phyloP scores from a whole-genome alignment of 2,329 filamentous ascomycete species.

The Botrytis galanthina region DNA sequence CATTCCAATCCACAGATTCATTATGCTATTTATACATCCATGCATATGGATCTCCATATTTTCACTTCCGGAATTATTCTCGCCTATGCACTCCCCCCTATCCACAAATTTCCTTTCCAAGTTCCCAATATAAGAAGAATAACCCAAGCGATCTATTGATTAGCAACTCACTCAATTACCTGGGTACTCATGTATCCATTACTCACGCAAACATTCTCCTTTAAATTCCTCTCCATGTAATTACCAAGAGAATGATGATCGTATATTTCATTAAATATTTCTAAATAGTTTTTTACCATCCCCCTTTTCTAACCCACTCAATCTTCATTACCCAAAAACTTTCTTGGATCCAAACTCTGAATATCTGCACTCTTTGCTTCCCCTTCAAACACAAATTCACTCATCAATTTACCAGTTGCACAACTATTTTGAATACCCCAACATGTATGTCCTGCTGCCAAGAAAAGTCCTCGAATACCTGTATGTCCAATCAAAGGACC shows the following conservation, averaged over 20 bases:
- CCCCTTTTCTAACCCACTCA: background rate
- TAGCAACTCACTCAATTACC: no score
- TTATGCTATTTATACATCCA: no score
- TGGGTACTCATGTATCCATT: no score
- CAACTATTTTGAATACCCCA: slow-evolving; percentile 98
- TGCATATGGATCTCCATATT: no score
- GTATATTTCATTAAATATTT: background rate
- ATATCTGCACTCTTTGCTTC: slow-evolving; percentile 66
- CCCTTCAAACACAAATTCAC: slow-evolving; percentile 75
- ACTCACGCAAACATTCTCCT: no score
- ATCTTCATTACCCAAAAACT: slow-evolving; percentile 41
- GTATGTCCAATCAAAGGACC: slow-evolving; percentile 76
- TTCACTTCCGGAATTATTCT: no score
- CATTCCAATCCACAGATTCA: no score
- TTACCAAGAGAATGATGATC: background rate
- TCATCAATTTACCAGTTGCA: slow-evolving; percentile 78
- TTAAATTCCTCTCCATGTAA: no score
- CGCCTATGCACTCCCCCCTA: no score
- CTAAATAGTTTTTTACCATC: background rate
- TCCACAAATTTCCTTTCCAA: no score
- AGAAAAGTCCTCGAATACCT: slow-evolving; percentile 67
- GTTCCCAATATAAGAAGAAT: no score
- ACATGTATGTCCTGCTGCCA: slow-evolving; percentile 91
- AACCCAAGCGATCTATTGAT: no score
- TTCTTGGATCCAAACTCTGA: slow-evolving; percentile 63